A percentile compares a stretch with the other conserved stretches of the same genome.
These are phyloP conservation scores for Coleophoma eucalyptorum DNA, from an alignment of 2,329 filamentous ascomycete genomes.

Conservation along the genomic window DNA sequence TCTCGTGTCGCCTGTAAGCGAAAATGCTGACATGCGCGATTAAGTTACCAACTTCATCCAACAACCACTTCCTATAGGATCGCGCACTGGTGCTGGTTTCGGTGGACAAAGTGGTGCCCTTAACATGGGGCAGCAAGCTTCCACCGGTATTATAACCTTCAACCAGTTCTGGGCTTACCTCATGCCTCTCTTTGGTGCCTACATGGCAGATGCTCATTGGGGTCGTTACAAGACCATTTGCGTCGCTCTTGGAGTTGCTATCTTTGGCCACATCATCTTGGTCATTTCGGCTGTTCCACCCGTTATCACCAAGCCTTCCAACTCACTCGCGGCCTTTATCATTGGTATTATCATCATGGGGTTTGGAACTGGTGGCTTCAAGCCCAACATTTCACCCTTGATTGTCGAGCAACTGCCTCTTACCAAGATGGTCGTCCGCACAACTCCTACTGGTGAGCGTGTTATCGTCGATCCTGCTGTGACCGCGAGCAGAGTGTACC, in stretches of 20 bases:
- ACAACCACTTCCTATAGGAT: slow-evolving; percentile 39
- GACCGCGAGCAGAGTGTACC: slow-evolving; percentile 57
- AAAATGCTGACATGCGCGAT: too few species aligned
- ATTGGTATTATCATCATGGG: slow-evolving; percentile 63
- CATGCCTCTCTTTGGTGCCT: slow-evolving; percentile 47
- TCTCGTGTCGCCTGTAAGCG: too few species aligned
- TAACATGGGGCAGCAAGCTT: slow-evolving; percentile 43
- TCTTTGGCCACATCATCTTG: slow-evolving; percentile 61
- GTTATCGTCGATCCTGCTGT: slow-evolving; percentile 58
- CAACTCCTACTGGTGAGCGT: slow-evolving; percentile 47
- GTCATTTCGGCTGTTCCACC: slow-evolving; percentile 58
- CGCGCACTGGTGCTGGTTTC: slow-evolving; percentile 38
- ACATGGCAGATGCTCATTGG: slow-evolving; percentile 59
- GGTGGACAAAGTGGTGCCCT: slow-evolving; percentile 35
- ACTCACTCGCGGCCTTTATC: slow-evolving; percentile 56
- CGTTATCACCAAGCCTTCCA: slow-evolving; percentile 48
- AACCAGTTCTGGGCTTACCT: slow-evolving; percentile 49
- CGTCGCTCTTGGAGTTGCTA: slow-evolving; percentile 40
- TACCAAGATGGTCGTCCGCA: slow-evolving; percentile 45
- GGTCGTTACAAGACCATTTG: slow-evolving; percentile 64
- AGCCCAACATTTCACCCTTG: slow-evolving; percentile 64
- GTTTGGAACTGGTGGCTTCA: slow-evolving; percentile 67
- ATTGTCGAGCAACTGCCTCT: slow-evolving; percentile 58
- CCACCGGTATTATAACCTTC: slow-evolving; percentile 43
- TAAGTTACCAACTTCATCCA: slow-evolving; percentile 49